These are phyloP conservation scores for Mycosphaerelloides madeirae DNA, from an alignment of 2,329 filamentous ascomycete species.

Conservation along the genomic window DNA sequence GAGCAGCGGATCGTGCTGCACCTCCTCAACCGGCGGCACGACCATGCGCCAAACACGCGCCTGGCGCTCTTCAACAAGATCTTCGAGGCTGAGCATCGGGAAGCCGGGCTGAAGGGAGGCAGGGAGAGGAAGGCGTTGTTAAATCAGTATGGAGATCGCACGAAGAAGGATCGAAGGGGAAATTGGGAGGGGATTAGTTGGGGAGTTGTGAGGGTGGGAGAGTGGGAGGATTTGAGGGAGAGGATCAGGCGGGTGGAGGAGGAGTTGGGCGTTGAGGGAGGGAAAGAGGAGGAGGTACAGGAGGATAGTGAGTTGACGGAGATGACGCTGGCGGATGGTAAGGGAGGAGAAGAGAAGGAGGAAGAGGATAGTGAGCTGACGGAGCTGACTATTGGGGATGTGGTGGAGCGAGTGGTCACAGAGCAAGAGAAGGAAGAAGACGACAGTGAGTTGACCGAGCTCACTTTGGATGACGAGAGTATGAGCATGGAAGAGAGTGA, in stretches of 20 bases:
- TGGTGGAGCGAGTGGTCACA: not conserved
- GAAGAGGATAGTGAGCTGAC: not conserved
- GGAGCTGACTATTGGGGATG: not conserved
- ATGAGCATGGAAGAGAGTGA: no score
- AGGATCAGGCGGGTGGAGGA: not conserved
- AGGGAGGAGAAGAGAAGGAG: not conserved
- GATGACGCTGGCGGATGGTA: not conserved
- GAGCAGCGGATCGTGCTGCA: slow-evolving; percentile 3
- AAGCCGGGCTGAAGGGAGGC: not conserved
- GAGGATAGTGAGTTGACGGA: not conserved
- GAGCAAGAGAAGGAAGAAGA: not conserved
- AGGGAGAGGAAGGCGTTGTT: not conserved
- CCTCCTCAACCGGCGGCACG: not conserved
- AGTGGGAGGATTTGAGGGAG: not conserved
- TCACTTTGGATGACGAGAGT: no score
- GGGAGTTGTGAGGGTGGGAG: not conserved
- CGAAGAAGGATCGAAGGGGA: not conserved
- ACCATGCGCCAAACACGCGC: not conserved
- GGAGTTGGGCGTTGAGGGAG: not conserved
- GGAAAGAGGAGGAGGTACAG: not conserved
- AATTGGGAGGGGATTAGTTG: no score
- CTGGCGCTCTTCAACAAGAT: slow-evolving; percentile 2
- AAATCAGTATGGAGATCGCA: not conserved
- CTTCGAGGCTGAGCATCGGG: not conserved
- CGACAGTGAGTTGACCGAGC: not conserved